These are phyloP conservation scores for Euphorbia tirucalli DNA, from an alignment of 345 rosid genomes.

Conservation along the genomic window DNA sequence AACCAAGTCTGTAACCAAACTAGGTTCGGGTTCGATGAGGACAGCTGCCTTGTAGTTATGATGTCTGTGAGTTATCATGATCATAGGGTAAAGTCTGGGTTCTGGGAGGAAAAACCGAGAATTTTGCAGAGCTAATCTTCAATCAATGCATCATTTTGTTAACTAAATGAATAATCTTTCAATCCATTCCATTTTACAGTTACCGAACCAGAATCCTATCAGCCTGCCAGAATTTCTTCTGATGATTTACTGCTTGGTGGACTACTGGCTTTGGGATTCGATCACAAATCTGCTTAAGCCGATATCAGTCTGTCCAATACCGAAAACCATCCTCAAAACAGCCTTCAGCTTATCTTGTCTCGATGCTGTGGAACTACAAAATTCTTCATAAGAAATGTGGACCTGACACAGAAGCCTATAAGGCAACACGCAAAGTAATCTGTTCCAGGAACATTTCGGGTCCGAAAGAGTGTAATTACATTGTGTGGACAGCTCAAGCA, in stretches of 20 bases:
- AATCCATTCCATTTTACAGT: neutral
- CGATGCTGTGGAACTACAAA: constrained; percentile 21
- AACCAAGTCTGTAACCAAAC: neutral
- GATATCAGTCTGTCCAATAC: constrained; percentile 4
- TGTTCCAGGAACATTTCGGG: neutral
- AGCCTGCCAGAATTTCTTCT: neutral
- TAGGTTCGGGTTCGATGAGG: neutral
- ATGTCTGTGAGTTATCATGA: neutral
- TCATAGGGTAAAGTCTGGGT: neutral
- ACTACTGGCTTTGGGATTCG: constrained; percentile 13
- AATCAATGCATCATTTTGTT: no score
- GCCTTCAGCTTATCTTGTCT: constrained; percentile 18
- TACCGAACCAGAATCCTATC: neutral
- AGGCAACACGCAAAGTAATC: neutral
- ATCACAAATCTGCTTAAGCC: constrained; percentile 20
- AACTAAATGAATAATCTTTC: neutral
- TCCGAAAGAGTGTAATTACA: constrained; percentile 16
- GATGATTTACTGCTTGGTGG: constrained; percentile 12
- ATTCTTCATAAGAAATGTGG: constrained; percentile 20
- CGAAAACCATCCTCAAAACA: constrained; percentile 8
- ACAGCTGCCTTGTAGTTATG: neutral
- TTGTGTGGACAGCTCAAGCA: constrained; percentile 9
- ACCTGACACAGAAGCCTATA: constrained; percentile 15
- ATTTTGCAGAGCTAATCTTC: neutral
- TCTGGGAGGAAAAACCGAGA: neutral